Evolutionary conservation across 2,329 filamentous ascomycete species (phyloP), one percentile per base, ranked within the genome.

Genomic region (Periconia digitata): DNA sequence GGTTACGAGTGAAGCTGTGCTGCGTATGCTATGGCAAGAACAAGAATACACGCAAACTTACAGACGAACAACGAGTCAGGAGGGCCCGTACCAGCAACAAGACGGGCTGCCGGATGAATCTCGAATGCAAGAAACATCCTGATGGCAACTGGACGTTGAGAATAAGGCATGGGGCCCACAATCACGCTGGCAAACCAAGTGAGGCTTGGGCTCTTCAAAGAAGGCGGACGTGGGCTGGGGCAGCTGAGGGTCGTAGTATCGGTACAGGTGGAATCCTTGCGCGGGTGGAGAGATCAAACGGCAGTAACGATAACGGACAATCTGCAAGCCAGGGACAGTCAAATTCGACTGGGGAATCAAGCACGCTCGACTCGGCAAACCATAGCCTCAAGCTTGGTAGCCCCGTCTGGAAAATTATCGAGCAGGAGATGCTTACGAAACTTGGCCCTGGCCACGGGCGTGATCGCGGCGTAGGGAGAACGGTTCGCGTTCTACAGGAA

Each of bases 31-130:
- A 67, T 40, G 67, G 67, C 17, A 51, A 54, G 27, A 64, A 66
- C 3, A 70, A 69, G 54, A 70, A 70, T 37, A 70, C 66, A 2
- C 67, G 68, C 43, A 67, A 69, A 37, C 58, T 70, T 20, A 69
- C 67, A 2, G 53, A 62, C n/a, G 67, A 68, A 49, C 69, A 65
- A 23, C 53, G 67, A 18, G 54, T 69, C 20, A 47, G 67, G 32
- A 70, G 68, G 54, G 67, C 67, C 39, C 52, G 67, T 23, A 59
- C 63, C 32, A 66, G 63, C 50, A 61, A 63, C 40, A 69, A 69
- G 52, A 69, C 67, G 8, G 67, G 64, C 2, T 70, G 67, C 49
- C 59, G 55, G 44, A 70, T 70, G 67, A 68, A 65, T 66, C 49
- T 70, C 4, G 67, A 69, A 44, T 65, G 63, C 44, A 67, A 62